Evolutionary conservation across 768 basidiomycete genomes (phyloP).

Genomic region (Hericium rajendrae): DNA sequence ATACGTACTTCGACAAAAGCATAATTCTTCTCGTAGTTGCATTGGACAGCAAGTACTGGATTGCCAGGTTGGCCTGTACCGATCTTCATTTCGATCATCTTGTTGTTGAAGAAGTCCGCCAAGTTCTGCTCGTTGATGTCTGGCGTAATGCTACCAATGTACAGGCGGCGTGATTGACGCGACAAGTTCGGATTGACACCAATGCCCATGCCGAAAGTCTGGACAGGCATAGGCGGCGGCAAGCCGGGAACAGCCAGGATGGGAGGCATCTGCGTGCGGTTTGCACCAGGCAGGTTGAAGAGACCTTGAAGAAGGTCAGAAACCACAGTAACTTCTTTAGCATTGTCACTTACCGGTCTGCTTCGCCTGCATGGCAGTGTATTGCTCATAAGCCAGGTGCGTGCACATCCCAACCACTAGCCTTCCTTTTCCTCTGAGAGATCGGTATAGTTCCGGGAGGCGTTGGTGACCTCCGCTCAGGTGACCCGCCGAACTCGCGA

Average conservation of each 20-base stretch:
- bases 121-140: slow-evolving; percentile 91
- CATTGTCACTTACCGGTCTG: slow-evolving; percentile 62
- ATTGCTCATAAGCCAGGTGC: slow-evolving; percentile 94
- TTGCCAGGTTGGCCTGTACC: slow-evolving; percentile 80
- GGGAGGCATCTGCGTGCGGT: slow-evolving; percentile 78
- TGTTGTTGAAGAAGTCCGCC: slow-evolving; percentile 88
- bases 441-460: slow-evolving; percentile 77
- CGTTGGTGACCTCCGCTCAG: slow-evolving; percentile 80
- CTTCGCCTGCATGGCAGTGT: slow-evolving; percentile 95
- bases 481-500: slow-evolving; percentile 46
- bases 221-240: slow-evolving; percentile 75
- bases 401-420: slow-evolving; percentile 94
- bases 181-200: slow-evolving; percentile 83
- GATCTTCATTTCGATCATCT: slow-evolving; percentile 89
- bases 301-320: slow-evolving; percentile 44
- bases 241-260: slow-evolving; percentile 75
- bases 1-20: slow-evolving; percentile 88
- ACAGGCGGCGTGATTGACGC: slow-evolving; percentile 88
- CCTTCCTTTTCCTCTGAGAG: slow-evolving; percentile 79
- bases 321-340: background rate
- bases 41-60: slow-evolving; percentile 87
- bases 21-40: slow-evolving; percentile 98
- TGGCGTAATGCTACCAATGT: slow-evolving; percentile 93
- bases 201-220: slow-evolving; percentile 80
- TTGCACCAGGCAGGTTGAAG: slow-evolving; percentile 94